Evolutionary conservation across 495 filamentous ascomycete species (phyloP).

Genomic region (Hyaloscypha bicolor): DNA sequence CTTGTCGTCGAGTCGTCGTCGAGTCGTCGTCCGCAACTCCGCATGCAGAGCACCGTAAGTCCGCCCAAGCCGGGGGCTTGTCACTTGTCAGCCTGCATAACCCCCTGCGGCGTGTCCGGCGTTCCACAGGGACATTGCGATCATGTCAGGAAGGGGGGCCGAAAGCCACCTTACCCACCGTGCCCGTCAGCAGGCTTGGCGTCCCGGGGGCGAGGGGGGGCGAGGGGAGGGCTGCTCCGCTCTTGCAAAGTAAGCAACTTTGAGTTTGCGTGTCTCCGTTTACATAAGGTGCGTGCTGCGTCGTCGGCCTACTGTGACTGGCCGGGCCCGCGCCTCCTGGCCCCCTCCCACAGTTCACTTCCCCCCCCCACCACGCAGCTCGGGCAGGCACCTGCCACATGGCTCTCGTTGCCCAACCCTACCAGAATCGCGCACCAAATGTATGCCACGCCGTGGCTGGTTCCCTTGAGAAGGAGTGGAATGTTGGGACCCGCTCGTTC

Average conservation of each 20-base stretch:
- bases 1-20: conserved; percentile 5
- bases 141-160: too few species aligned
- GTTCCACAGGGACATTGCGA: too few species aligned
- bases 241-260: conserved; percentile 3
- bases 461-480: neutral
- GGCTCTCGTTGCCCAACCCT: conserved; percentile 13
- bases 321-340: neutral
- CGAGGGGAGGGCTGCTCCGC: too few species aligned
- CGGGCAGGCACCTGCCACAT: conserved; percentile 5
- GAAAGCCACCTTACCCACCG: neutral
- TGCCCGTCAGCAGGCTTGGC: neutral
- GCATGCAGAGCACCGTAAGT: neutral
- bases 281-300: neutral
- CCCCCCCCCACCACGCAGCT: neutral
- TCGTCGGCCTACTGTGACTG: neutral
- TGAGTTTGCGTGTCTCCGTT: neutral
- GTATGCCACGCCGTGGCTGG: neutral
- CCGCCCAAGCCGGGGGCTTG: conserved; percentile 12
- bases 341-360: too few species aligned
- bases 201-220: neutral
- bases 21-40: neutral
- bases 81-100: conserved; percentile 19
- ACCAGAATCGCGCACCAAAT: neutral
- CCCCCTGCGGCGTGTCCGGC: neutral
- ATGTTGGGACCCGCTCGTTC: neutral